These are phyloP conservation scores for Malbranchea zuffiana DNA, from an alignment of 2,329 filamentous ascomycete species.

Conservation along the genomic window DNA sequence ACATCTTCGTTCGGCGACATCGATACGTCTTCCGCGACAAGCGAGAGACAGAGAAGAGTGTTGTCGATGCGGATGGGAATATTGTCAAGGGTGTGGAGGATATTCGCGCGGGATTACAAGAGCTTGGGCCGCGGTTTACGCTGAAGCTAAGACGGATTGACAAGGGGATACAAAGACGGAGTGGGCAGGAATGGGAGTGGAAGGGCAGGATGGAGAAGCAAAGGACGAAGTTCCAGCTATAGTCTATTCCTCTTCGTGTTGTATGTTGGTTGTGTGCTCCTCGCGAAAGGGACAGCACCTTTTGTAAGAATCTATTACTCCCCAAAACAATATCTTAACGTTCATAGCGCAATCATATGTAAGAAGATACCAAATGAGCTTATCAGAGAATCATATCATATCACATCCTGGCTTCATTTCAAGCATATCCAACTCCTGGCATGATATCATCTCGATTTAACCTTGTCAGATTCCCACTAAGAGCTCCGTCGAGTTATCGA, in stretches of 20 bases:
- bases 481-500: no score
- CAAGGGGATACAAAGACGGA: constrained; percentile 67
- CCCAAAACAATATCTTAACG: no score
- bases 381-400: no score
- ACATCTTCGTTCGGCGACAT: constrained; percentile 84
- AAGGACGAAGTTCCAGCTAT: constrained; percentile 87
- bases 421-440: no score
- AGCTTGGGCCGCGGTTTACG: constrained; percentile 73
- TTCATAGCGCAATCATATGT: no score
- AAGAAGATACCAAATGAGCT: no score
- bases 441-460: no score
- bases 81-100: constrained; percentile 74
- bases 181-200: constrained; percentile 90
- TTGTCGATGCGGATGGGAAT: constrained; percentile 70
- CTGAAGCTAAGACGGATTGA: constrained; percentile 85
- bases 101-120: constrained; percentile 78
- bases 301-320: no score
- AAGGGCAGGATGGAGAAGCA: constrained; percentile 91
- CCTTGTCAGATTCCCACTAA: no score
- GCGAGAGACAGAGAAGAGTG: constrained; percentile 72
- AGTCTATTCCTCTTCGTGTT: constrained; percentile 10
- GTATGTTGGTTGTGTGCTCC: no score
- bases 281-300: no score
- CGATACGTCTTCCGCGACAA: constrained; percentile 91
- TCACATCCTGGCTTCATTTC: no score